These are phyloP conservation scores for Chlorella sorokiniana DNA, from an alignment of 139 green algal species.

Conservation along the genomic window DNA sequence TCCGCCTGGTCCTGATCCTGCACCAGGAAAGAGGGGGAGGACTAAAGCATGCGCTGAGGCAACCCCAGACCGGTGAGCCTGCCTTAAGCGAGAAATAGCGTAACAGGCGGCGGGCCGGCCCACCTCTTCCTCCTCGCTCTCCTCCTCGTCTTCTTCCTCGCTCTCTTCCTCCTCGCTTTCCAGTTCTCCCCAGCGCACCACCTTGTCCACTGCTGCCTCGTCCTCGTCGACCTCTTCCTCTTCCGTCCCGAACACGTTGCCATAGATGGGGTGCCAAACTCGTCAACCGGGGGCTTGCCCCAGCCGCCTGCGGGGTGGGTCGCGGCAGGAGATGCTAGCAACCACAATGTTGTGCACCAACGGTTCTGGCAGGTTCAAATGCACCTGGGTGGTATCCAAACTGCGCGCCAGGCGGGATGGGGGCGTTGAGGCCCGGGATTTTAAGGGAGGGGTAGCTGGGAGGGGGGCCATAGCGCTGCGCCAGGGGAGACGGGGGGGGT, in stretches of 20 bases:
- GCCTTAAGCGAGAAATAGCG: not conserved
- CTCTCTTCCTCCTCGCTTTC: conserved; percentile 72
- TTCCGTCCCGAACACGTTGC: conserved; percentile 92
- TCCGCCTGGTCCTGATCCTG: conserved; percentile 66
- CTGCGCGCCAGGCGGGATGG: conserved; percentile 84
- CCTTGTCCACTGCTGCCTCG: conserved; percentile 68
- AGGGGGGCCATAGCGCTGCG: conserved; percentile 93
- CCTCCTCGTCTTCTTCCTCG: conserved; percentile 54
- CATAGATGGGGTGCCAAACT: conserved; percentile 87
- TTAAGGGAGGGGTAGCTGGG: conserved; percentile 91
- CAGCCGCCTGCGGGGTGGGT: conserved; percentile 73
- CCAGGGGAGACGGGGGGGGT: conserved; percentile 17
- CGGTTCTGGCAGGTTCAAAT: not conserved
- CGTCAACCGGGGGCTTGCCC: conserved; percentile 98
- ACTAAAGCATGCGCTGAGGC: not conserved
- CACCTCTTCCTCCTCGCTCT: conserved; percentile 46
- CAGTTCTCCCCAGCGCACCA: conserved; percentile 78
- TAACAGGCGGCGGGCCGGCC: not conserved
- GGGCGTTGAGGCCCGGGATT: conserved; percentile 93
- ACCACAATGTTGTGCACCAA: too few species aligned
- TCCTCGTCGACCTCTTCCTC: conserved; percentile 60
- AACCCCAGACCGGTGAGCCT: too few species aligned
- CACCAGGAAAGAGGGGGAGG: not conserved
- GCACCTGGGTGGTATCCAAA: conserved; percentile 88
- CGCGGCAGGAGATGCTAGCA: not conserved